phyloP scores from a whole-genome alignment of 257 asterid genomes.

The Datura wrightii region DNA sequence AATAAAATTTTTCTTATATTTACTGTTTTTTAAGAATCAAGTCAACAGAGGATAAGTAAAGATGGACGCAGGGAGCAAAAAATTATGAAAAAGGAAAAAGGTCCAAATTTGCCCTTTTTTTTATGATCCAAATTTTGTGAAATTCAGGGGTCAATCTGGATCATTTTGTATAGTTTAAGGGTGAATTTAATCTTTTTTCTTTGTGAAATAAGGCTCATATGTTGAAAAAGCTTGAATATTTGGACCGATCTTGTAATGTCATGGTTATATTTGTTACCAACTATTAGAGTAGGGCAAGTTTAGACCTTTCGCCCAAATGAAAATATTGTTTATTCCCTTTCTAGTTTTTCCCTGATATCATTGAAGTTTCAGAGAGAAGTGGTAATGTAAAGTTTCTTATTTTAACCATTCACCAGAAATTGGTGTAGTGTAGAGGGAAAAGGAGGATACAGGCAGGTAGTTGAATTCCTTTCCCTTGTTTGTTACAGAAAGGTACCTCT shows the following conservation, averaged over 20 bases:
- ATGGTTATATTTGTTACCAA: background rate
- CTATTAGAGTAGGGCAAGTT: background rate
- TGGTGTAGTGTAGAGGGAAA: background rate
- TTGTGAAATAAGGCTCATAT: background rate
- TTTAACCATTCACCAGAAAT: background rate
- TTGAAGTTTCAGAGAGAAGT: background rate
- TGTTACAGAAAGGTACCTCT: conserved; percentile 46
- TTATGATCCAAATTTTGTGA: background rate
- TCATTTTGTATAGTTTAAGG: background rate
- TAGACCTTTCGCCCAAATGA: background rate
- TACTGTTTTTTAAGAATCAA: too few relatives aligned
- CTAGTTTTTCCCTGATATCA: background rate
- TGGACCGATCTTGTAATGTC: background rate
- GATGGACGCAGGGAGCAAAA: background rate
- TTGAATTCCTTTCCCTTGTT: conserved; percentile 38
- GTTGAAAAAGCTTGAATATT: background rate
- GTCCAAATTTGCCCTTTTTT: background rate
- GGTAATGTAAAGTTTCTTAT: background rate
- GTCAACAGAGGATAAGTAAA: too few relatives aligned
- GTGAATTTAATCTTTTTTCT: background rate
- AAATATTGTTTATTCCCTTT: background rate
- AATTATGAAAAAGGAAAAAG: background rate
- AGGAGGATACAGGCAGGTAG: background rate
- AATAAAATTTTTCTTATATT: too few relatives aligned
- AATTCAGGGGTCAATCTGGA: background rate